Conservation (phyloP, 2,329 filamentous ascomycete genomes). For the Xylariales sp. region DNA sequence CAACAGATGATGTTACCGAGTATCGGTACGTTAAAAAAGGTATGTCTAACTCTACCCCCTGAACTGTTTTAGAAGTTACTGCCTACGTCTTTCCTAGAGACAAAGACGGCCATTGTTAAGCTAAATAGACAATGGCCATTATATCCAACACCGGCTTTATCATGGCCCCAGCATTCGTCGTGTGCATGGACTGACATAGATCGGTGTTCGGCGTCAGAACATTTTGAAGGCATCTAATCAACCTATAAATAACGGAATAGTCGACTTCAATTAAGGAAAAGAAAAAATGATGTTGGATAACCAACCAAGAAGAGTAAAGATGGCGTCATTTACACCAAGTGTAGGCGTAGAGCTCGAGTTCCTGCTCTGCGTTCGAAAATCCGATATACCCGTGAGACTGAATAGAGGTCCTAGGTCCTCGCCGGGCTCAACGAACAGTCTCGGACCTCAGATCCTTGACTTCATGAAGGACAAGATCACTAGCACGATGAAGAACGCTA, state of each 20-base stretch:
- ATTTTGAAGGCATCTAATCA: background rate
- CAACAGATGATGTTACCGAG: no score
- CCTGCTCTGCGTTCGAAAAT: constrained; percentile 19
- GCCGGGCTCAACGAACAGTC: constrained; percentile 4
- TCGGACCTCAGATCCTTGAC: no score
- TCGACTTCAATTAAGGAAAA: no score
- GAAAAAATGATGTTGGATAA: background rate
- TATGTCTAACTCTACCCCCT: no score
- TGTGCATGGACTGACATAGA: background rate
- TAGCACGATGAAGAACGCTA: background rate
- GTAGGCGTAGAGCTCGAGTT: constrained; percentile 43
- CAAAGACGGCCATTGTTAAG: no score
- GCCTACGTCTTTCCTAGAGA: no score
- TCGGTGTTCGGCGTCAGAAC: background rate
- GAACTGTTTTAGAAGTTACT: no score
- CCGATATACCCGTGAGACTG: background rate
- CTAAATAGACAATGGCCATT: background rate
- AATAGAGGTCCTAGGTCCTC: no score
- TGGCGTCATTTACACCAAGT: constrained; percentile 29
- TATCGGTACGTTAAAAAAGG: no score
- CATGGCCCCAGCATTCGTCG: background rate
- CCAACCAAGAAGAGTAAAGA: background rate
- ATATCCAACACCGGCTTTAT: background rate
- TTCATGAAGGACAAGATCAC: no score
- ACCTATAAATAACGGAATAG: background rate